These are phyloP conservation scores for Cunninghamia lanceolata DNA, from an alignment of 75 land plant species.

Conservation along the genomic window DNA sequence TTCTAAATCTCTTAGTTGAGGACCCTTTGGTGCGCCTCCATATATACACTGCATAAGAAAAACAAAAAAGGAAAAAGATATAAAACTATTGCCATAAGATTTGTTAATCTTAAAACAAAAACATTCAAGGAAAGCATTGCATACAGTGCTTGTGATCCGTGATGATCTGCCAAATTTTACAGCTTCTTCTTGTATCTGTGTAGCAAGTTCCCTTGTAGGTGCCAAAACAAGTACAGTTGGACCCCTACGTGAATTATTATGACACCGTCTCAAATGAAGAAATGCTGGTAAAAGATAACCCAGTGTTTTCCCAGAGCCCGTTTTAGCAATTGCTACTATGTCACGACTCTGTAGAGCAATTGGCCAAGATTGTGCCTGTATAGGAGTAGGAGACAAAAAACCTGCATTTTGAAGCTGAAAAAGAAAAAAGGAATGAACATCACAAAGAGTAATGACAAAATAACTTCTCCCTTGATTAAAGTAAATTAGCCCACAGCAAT, in stretches of 20 bases:
- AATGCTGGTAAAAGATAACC: constrained; percentile 96
- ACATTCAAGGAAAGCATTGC: constrained; percentile 6
- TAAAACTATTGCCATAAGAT: neutral
- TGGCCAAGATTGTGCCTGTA: constrained; percentile 99
- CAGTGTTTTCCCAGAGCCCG: constrained; percentile 97
- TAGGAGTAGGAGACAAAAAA: constrained; percentile 90
- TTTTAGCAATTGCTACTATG: constrained; percentile 96
- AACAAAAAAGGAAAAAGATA: neutral
- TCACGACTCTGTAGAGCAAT: constrained; percentile 82
- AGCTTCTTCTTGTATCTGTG: constrained; percentile 95
- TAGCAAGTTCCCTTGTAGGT: constrained; percentile 95
- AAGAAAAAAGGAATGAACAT: constrained; percentile 2
- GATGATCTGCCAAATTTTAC: constrained; percentile 96
- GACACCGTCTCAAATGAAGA: constrained; percentile 63
- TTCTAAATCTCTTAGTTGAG: constrained; percentile 45
- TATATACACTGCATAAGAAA: constrained; percentile 72
- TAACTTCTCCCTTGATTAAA: neutral
- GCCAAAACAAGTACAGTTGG: constrained; percentile 89
- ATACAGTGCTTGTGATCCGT: constrained; percentile 83
- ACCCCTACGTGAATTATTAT: constrained; percentile 64
- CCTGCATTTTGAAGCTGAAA: constrained; percentile 89
- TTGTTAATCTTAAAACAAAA: neutral
- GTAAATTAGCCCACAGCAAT: neutral
- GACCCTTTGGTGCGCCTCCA: constrained; percentile 94
- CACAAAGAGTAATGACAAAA: neutral